phyloP scores from a whole-genome alignment of 2,329 filamentous ascomycete genomes.

The Sclerotinia trifoliorum region DNA sequence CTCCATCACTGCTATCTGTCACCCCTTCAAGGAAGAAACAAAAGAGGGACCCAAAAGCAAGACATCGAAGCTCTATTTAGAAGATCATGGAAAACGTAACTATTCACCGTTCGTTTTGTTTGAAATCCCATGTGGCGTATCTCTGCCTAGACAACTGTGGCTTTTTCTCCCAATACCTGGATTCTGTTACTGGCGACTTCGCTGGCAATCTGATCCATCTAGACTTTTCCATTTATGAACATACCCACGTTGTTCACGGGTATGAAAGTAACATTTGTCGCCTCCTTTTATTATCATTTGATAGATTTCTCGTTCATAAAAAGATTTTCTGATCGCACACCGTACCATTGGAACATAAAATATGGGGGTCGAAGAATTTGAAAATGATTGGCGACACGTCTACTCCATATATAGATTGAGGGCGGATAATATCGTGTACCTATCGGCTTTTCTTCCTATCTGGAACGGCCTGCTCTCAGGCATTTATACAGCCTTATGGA shows the following conservation, averaged over 20 bases:
- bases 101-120: conserved; percentile 13
- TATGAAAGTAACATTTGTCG: not conserved
- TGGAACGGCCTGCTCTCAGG: not conserved
- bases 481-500: conserved; percentile 1
- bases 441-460: conserved; percentile 11
- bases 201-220: conserved; percentile 17
- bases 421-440: conserved; percentile 13
- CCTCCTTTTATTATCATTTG: conserved; percentile 6
- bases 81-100: conserved; percentile 13
- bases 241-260: not conserved
- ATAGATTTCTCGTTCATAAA: not conserved
- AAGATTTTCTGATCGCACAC: not conserved
- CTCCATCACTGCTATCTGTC: not conserved
- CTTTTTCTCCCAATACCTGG: conserved; percentile 2
- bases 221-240: conserved; percentile 26
- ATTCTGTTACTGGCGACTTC: conserved; percentile 16
- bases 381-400: conserved; percentile 21
- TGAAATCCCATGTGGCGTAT: conserved; percentile 4
- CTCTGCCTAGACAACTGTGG: conserved; percentile 5
- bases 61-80: conserved; percentile 11
- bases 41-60: conserved; percentile 12
- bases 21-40: not conserved
- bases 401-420: not conserved
- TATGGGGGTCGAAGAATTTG: not conserved
- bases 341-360: not conserved